Evolutionary conservation across 345 rosid genomes (phyloP).

Genomic region (Moricandia arvensis): DNA sequence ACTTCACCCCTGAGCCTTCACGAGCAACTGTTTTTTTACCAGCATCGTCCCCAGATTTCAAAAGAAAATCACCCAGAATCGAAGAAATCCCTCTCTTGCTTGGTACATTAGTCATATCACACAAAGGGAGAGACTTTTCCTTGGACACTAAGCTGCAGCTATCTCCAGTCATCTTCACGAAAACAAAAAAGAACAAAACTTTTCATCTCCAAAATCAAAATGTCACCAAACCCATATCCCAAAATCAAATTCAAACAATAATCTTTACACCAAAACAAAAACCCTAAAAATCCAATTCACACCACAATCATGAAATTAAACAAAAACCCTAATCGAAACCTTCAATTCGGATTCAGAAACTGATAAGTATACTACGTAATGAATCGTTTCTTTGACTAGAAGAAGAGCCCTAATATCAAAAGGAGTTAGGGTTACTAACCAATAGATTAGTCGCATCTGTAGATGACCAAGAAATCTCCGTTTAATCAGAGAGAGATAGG

Average conservation of each 20-base stretch:
- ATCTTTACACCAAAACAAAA: neutral
- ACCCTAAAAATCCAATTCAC: neutral
- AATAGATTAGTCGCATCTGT: slow-evolving; percentile 23
- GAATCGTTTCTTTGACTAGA: neutral
- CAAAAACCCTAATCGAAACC: slow-evolving; percentile 1
- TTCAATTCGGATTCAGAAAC: neutral
- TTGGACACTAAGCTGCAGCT: slow-evolving; percentile 36
- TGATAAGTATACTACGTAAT: neutral
- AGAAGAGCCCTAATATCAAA: slow-evolving; percentile 13
- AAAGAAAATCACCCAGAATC: slow-evolving; percentile 42
- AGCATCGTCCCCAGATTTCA: slow-evolving; percentile 41
- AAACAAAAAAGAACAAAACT: neutral
- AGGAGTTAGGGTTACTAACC: slow-evolving; percentile 20
- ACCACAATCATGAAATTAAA: neutral
- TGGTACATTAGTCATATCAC: slow-evolving; percentile 63
- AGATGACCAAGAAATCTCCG: neutral
- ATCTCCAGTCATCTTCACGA: slow-evolving; percentile 52
- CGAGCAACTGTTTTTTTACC: slow-evolving; percentile 18
- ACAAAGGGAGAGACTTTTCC: slow-evolving; percentile 41
- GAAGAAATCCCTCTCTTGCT: slow-evolving; percentile 54
- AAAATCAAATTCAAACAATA: neutral
- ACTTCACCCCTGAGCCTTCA: slow-evolving; percentile 36
- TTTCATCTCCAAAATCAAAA: neutral
- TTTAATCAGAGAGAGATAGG: neutral
- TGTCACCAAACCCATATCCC: slow-evolving; percentile 1